Base-by-base conservation (phyloP, 257 asterid genomes). In the Jacaranda copaia region DNA sequence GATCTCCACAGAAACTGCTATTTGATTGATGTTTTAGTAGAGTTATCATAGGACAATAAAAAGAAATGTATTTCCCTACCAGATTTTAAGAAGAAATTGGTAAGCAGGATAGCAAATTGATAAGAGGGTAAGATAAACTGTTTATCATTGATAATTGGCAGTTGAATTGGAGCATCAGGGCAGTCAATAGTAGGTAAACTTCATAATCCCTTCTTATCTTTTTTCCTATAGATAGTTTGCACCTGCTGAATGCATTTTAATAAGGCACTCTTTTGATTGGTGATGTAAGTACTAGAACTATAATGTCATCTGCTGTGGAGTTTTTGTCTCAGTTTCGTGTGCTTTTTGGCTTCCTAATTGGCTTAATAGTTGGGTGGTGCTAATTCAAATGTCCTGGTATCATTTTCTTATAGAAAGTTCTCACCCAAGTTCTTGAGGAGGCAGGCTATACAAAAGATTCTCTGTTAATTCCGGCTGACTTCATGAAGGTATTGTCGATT, bases 371-470 rank as follows among this genome's bases (percentile, higher is more conserved):
- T 52, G 16, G 49, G 12, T 64, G 45, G 48, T 46, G 71, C 73
- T 79, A 18, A 74, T 56, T 51, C 78, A 55, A 25, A 73, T 58
- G 74, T 76, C 63, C 60, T 71, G 51, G 48, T 56, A 19, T 68
- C 38, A 15, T 68, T 84, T 73, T 61, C 48, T 2, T 60, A 72
- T 84, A 94, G 98, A 83, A 84, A 80, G 93, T 94, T 84, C 88
- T 94, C 52, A 60, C 84, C 67, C 89, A 83, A 60, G 97, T 94
- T 86, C 97, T 92, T 18, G 97, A 89, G 85, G 98, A 94, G 87
- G 96, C 98, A 48, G 94, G 97, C 82, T 92, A 90, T 82, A 68
- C 81, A 58, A 89, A 84, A 84, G 94, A 88, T 85, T 87, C 97
- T 51, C 49, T 88, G 57, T 77, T 90, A 60, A 86, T 82, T 78